Evolutionary conservation across 2,329 filamentous ascomycete species (phyloP).

Genomic region (Aspergillus pseudotamarii): DNA sequence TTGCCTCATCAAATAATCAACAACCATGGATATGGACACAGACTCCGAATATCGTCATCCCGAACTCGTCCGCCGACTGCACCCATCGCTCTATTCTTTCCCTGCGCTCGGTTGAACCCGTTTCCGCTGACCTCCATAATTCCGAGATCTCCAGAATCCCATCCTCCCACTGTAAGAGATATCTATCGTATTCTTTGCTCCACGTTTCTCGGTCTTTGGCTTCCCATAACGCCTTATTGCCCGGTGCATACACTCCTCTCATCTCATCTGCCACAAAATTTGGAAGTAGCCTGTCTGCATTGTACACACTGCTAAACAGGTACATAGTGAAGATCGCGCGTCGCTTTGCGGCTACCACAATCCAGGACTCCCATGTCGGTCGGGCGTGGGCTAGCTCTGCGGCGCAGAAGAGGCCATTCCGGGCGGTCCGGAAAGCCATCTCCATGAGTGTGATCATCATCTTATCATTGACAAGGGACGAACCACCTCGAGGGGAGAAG

Average conservation of each 20-base stretch:
- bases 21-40: conserved; percentile 33
- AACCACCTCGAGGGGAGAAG: conserved; percentile 38
- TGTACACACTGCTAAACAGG: conserved; percentile 55
- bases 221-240: conserved; percentile 49
- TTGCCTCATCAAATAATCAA: conserved; percentile 12
- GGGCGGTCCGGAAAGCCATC: conserved; percentile 47
- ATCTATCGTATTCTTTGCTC: conserved; percentile 47
- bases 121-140: conserved; percentile 50
- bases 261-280: conserved; percentile 56
- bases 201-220: conserved; percentile 42
- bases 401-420: conserved; percentile 48
- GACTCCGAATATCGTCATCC: conserved; percentile 55
- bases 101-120: conserved; percentile 33
- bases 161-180: conserved; percentile 48
- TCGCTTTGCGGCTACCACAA: conserved; percentile 56
- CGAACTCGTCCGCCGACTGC: conserved; percentile 56
- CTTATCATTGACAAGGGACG: conserved; percentile 40
- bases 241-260: conserved; percentile 47
- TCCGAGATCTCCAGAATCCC: conserved; percentile 52
- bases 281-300: conserved; percentile 46
- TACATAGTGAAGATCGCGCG: conserved; percentile 57
- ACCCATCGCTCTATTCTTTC: conserved; percentile 54
- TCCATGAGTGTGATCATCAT: conserved; percentile 56
- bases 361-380: conserved; percentile 58
- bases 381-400: conserved; percentile 44